Evolutionary conservation across 148 eudicot species (phyloP).

Genomic region (Diospyros lotus): DNA sequence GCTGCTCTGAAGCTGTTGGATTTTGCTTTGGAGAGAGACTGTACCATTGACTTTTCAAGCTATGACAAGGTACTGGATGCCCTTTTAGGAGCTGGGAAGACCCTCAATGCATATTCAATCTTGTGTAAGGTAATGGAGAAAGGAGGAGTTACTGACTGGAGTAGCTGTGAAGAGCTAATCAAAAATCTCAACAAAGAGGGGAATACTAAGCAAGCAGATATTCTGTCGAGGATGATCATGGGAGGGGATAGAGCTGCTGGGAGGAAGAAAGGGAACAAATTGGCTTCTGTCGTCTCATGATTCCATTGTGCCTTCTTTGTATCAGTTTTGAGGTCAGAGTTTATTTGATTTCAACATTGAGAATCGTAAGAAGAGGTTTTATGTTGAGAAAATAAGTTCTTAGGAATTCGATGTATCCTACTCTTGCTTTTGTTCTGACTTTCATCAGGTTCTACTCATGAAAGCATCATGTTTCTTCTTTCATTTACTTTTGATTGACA

Average conservation of each 20-base stretch:
- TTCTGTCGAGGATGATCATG: constrained; percentile 59
- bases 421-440: background rate
- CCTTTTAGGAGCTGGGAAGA: constrained; percentile 76
- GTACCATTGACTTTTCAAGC: constrained; percentile 48
- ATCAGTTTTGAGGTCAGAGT: constrained; percentile 13
- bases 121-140: constrained; percentile 73
- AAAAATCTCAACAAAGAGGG: constrained; percentile 74
- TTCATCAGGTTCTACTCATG: background rate
- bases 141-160: constrained; percentile 58
- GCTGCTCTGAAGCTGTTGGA: constrained; percentile 83
- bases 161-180: constrained; percentile 58
- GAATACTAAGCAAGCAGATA: constrained; percentile 87
- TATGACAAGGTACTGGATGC: constrained; percentile 87
- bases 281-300: constrained; percentile 30
- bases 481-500: constrained; percentile 4
- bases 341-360: background rate
- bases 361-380: background rate
- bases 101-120: constrained; percentile 89
- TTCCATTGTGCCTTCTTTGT: constrained; percentile 3
- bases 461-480: background rate
- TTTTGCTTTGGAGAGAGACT: constrained; percentile 77
- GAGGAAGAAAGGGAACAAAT: constrained; percentile 61
- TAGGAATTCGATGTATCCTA: background rate
- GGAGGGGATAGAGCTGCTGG: constrained; percentile 39
- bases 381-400: constrained; percentile 5